Evolutionary conservation across 768 basidiomycete genomes (phyloP).

Genomic region (Phylloporus sp.): DNA sequence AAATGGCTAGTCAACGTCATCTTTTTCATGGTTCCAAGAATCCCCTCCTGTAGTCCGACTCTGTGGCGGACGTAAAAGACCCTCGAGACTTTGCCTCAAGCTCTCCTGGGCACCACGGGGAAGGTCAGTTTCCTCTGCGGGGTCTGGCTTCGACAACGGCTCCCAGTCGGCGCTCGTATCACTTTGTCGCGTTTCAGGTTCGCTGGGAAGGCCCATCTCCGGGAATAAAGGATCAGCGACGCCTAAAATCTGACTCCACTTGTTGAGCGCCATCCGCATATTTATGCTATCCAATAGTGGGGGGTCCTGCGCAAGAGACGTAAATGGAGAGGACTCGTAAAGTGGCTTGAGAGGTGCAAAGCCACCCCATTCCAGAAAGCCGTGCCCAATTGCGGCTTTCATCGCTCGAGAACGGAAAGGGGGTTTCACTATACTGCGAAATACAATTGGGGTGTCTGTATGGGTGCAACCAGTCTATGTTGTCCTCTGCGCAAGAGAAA

Average conservation of each 20-base stretch:
- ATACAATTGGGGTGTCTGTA: slow-evolving; percentile 18
- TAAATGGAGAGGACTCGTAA: slow-evolving; percentile 27
- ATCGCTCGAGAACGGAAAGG: slow-evolving; percentile 26
- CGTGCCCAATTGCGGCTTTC: slow-evolving; percentile 28
- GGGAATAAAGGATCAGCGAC: slow-evolving; percentile 30
- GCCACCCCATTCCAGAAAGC: slow-evolving; percentile 31
- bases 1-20: too few species aligned
- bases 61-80: slow-evolving; percentile 14
- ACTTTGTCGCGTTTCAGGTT: slow-evolving; percentile 2
- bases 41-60: too few species aligned
- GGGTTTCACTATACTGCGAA: slow-evolving; percentile 20
- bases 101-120: slow-evolving; percentile 8
- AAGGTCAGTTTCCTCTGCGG: slow-evolving; percentile 3
- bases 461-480: background rate
- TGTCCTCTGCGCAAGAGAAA: background rate
- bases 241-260: slow-evolving; percentile 32
- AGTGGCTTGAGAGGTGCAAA: slow-evolving; percentile 29
- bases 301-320: slow-evolving; percentile 10
- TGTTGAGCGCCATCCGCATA: slow-evolving; percentile 31
- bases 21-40: background rate
- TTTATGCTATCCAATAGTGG: slow-evolving; percentile 17
- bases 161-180: slow-evolving; percentile 19
- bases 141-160: slow-evolving; percentile 15
- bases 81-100: slow-evolving; percentile 24
- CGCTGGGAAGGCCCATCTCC: slow-evolving; percentile 18